Evolutionary conservation across 129 eudicot species (phyloP), one percentile per base, ranked within the genome.

Genomic region (Centrapalus pauciflorus): DNA sequence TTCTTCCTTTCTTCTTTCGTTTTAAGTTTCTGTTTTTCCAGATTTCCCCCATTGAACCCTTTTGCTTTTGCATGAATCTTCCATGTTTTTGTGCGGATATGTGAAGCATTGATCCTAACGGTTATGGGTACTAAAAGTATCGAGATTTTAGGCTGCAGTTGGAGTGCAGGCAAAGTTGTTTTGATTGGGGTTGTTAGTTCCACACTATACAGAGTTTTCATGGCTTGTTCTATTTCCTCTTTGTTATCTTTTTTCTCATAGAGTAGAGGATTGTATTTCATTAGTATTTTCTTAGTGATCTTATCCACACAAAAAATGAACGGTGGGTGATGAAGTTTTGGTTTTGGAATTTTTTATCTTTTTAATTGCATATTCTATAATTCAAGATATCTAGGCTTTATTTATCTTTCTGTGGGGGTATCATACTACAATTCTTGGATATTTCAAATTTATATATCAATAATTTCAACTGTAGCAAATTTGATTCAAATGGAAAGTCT

Each of bases 51-150:
- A 55, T 67, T 65, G 69, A 84, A 90, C 67, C 97, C 95, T 77
- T 87, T 90, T 69, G 92, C 82, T 72, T 85, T 81, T 66, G 86
- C 86, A 10, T 74, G 46, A 38, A 90, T 29, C 51, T 64, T 75
- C 87, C 86, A 79, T 63, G 64, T 68, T 65, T 70, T 76, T 46
- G 55, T 63, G 14, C 72, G 80, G 30, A 48, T 21, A 14, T 55
- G 34, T 59, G 76, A 77, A 38, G 68, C 83, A n/a, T n/a, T n/a
- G 45, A 13, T 61, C 38, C 74, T 65, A 2, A 24, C 5, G 72
- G 61, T 51, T 49, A 50, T 34, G 5, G 51, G 62, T 49, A 56
- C 55, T 11, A 32, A 2, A 24, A 73, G 56, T 17, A 29, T 25
- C 63, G 74, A 74, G 67, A 7, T 30, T 55, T 13, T 64, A 30